Percentiles rank a stretch among this genome's conserved stretches.
phyloP scores from a whole-genome alignment of 805 yeast genomes.

The Suhomyces tanzawaensis region DNA sequence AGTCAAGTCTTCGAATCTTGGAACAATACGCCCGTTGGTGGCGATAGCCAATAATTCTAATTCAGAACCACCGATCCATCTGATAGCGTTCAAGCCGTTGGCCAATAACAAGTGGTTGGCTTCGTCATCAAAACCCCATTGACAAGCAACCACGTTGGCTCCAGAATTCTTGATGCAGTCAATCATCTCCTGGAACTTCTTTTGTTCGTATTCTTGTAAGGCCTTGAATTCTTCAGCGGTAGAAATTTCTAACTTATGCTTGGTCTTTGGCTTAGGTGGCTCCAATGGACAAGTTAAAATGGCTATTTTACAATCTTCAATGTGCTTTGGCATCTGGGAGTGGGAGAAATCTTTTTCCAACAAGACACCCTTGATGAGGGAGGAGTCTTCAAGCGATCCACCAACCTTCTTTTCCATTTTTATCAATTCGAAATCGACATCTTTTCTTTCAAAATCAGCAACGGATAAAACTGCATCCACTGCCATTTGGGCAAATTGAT shows the following conservation, averaged over 20 bases:
- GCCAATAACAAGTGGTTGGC: conserved; percentile 90
- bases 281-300: conserved; percentile 98
- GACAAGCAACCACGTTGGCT: conserved; percentile 95
- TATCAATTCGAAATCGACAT: conserved; percentile 95
- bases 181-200: conserved; percentile 89
- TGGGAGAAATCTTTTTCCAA: conserved; percentile 96
- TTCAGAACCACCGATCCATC: conserved; percentile 99
- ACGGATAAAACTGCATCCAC: conserved; percentile 93
- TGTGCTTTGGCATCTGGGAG: conserved; percentile 92
- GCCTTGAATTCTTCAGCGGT: conserved; percentile 91
- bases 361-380: conserved; percentile 84
- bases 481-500: conserved; percentile 93
- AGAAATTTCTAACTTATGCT: conserved; percentile 91
- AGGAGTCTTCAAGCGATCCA: conserved; percentile 85
- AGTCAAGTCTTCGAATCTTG: conserved; percentile 90
- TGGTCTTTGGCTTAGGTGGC: conserved; percentile 99
- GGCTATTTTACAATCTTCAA: conserved; percentile 81
- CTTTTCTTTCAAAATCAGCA: conserved; percentile 87
- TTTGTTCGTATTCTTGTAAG: conserved; percentile 88
- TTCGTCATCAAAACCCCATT: conserved; percentile 99
- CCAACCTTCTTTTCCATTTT: conserved; percentile 96
- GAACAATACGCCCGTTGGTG: conserved; percentile 95
- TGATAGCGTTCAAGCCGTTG: conserved; percentile 88
- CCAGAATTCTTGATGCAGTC: conserved; percentile 81
- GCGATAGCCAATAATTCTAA: conserved; percentile 95